Evolutionary conservation across 768 basidiomycete genomes (phyloP).

Genomic region (Pleurotus eryngii): DNA sequence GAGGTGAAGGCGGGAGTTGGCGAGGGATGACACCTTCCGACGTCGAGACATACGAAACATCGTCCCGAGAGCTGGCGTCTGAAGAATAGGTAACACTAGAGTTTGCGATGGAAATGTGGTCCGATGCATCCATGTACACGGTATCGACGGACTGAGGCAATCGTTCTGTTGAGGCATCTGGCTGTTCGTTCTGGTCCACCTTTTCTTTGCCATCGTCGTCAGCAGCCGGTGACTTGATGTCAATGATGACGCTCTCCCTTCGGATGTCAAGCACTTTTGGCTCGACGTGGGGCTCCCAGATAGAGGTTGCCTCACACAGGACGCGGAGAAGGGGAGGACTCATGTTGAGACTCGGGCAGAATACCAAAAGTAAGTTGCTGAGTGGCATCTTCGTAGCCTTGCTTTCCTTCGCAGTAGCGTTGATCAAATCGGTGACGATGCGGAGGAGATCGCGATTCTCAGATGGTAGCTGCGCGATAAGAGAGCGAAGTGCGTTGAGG

Average conservation of each 20-base stretch:
- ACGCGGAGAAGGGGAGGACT: slow-evolving; percentile 68
- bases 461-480: slow-evolving; percentile 66
- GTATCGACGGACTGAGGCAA: slow-evolving; percentile 22
- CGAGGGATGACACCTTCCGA: slow-evolving; percentile 21
- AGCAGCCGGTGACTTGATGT: slow-evolving; percentile 22
- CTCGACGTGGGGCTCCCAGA: slow-evolving; percentile 50
- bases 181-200: not conserved
- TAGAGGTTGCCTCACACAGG: slow-evolving; percentile 64
- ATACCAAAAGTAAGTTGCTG: slow-evolving; percentile 81
- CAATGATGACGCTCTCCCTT: slow-evolving; percentile 20
- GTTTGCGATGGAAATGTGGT: slow-evolving; percentile 2
- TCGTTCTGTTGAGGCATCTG: slow-evolving; percentile 2
- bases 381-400: slow-evolving; percentile 90
- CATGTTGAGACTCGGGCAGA: slow-evolving; percentile 85
- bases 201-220: not conserved
- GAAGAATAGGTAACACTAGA: slow-evolving; percentile 1
- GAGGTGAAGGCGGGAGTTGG: slow-evolving; percentile 36
- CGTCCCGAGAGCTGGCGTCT: slow-evolving; percentile 8
- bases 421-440: slow-evolving; percentile 79
- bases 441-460: slow-evolving; percentile 84
- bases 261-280: slow-evolving; percentile 29
- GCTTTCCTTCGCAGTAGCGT: slow-evolving; percentile 62
- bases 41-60: slow-evolving; percentile 21
- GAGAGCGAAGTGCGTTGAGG: slow-evolving; percentile 52
- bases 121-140: slow-evolving; percentile 30